Conservation (phyloP, 352 stramenopile species). For the Phytophthora podocarpi region DNA sequence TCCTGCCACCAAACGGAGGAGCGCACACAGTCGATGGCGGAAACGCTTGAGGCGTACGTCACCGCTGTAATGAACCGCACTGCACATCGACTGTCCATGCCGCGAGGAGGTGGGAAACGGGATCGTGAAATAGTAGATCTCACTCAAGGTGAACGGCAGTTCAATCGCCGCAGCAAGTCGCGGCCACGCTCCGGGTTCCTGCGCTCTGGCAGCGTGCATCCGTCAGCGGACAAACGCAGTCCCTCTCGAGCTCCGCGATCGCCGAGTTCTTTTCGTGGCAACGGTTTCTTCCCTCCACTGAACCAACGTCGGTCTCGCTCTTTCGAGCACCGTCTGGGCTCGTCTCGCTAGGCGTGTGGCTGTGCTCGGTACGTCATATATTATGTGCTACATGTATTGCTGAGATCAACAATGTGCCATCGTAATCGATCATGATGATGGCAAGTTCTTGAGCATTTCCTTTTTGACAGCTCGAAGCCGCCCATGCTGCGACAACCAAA, state of each 20-base stretch:
- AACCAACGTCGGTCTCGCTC: background rate
- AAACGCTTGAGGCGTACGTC: constrained; percentile 13
- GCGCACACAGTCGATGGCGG: background rate
- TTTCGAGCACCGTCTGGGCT: background rate
- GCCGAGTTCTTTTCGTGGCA: background rate
- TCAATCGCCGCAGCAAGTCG: background rate
- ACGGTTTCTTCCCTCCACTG: background rate
- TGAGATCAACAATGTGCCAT: no score
- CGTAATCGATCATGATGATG: background rate
- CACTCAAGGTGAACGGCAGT: background rate
- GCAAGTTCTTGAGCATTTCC: no score
- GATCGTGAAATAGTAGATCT: background rate
- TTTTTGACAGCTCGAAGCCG: no score
- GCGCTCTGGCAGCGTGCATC: background rate
- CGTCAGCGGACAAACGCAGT: background rate
- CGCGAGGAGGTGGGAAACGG: background rate
- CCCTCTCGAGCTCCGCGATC: background rate
- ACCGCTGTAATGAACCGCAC: background rate
- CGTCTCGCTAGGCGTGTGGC: background rate
- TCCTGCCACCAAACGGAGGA: background rate
- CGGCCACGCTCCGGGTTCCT: background rate
- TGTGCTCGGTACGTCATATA: no score
- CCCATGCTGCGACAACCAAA: no score
- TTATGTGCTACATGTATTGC: no score
- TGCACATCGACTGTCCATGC: background rate